A percentile compares a stretch with the other conserved stretches of the same genome.
phyloP scores from a whole-genome alignment of 164 flowering plant species.

The Berberis thunbergii region DNA sequence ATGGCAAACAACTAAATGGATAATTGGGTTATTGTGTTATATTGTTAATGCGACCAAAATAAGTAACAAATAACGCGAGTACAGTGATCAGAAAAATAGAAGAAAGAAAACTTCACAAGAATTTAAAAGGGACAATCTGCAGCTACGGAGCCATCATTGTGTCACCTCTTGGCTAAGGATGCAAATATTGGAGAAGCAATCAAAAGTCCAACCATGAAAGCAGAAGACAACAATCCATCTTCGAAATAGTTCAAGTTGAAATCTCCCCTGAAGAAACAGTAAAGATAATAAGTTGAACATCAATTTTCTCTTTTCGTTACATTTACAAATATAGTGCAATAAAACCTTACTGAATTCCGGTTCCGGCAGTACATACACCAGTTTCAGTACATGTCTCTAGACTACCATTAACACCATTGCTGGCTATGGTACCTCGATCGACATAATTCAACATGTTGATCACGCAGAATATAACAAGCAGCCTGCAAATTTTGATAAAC shows the following conservation, averaged over 20 bases:
- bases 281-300: not conserved
- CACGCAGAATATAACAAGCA: conserved; percentile 67
- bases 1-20: no score
- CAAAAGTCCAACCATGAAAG: conserved; percentile 98
- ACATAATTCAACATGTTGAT: conserved; percentile 82
- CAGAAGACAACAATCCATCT: conserved; percentile 96
- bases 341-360: conserved; percentile 81
- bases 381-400: conserved; percentile 43
- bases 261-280: conserved; percentile 51
- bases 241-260: conserved; percentile 77
- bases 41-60: no score
- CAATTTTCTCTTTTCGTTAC: not conserved
- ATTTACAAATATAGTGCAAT: not conserved
- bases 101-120: no score
- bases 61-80: no score
- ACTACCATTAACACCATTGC: conserved; percentile 96
- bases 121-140: no score
- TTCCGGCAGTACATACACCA: conserved; percentile 67
- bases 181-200: conserved; percentile 97
- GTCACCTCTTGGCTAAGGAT: conserved; percentile 78
- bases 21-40: no score
- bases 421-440: conserved; percentile 95
- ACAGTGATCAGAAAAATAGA: no score
- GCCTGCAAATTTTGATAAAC: conserved; percentile 32
- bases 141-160: not conserved